Evolutionary conservation across 2,329 filamentous ascomycete genomes (phyloP), one percentile per base, ranked within the genome.

Genomic region (Phialocephala subalpina): DNA sequence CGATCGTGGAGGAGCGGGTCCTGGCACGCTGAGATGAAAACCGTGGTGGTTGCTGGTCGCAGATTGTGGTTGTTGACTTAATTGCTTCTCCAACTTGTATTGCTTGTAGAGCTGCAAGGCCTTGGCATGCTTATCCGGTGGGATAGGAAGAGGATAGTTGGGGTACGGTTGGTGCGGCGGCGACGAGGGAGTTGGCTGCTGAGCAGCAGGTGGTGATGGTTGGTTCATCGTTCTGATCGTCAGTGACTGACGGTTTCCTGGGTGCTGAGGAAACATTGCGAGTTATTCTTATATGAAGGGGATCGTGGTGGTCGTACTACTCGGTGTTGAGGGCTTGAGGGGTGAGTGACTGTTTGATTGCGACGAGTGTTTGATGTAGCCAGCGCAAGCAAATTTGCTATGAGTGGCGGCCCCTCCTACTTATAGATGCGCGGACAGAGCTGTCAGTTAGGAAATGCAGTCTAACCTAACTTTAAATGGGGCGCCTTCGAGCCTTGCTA

Each of bases 131-230:
- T 74, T 75, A 4, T 72, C 60, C 6, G 25, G 35, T 7, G 69
- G 67, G 27, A 76, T 75, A 14, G 68, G 55, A 25, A 72, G 67
- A 16, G 73, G 73, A 60, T 73, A 72, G 11, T 42, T 52, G 22
- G 67, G 67, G 3, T 67, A 64, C 9, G 60, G 61, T 20, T 66
- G 67, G 3, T 67, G 64, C 5, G 60, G 61, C 20, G 59, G 61
- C 29, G 72, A 67, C 20, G 70, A 68, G 7, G 59, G 56, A 25
- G 60, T 40, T 55, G 42, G 45, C 35, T 69, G 67, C 25, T 66
- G 66, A 16, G 52, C 27, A 12, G 62, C 27, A 42, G 65, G 38
- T 20, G 58, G 40, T 18, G 63, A 33, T 38, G 35, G 25, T 42
- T 61, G 58, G 25, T 22, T 64, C 47, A 66, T 55, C 4, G 67